Percentiles rank a stretch among this genome's conserved stretches.
phyloP scores from a whole-genome alignment of 345 rosid genomes.

The Rubroshorea leprosula region DNA sequence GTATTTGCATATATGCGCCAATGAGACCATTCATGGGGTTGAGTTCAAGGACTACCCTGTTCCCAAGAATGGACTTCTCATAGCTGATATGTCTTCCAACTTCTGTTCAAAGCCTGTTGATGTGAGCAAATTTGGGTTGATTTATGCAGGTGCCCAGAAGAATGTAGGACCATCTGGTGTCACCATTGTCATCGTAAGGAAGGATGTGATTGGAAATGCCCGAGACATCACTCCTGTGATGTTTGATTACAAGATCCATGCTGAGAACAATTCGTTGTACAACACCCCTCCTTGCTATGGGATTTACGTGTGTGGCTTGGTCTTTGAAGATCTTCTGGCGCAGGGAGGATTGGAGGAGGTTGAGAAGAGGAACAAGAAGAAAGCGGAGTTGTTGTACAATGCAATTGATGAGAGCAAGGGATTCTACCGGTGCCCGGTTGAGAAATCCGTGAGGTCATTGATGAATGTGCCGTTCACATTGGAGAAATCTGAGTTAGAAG shows the following conservation, averaged over 20 bases:
- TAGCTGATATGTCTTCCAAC: conserved; percentile 94
- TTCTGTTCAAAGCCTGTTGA: conserved; percentile 95
- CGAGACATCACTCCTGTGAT: conserved; percentile 67
- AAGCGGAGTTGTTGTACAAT: conserved; percentile 63
- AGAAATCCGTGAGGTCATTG: conserved; percentile 84
- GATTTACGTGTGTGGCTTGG: conserved; percentile 88
- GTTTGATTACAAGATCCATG: conserved; percentile 88
- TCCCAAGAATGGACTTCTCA: conserved; percentile 45
- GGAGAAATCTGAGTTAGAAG: conserved; percentile 77
- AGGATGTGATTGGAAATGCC: conserved; percentile 74
- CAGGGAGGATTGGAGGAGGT: conserved; percentile 81
- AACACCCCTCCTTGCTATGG: conserved; percentile 92
- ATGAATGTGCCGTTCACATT: conserved; percentile 97
- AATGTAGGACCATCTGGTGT: conserved; percentile 97
- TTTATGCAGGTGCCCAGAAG: conserved; percentile 95
- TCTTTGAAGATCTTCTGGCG: conserved; percentile 73
- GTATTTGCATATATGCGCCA: conserved; percentile 81
- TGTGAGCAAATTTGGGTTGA: conserved; percentile 67
- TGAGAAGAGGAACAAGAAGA: conserved; percentile 82
- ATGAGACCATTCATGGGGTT: conserved; percentile 95
- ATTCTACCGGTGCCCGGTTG: conserved; percentile 73
- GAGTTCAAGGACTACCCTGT: conserved; percentile 79
- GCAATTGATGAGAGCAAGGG: conserved; percentile 81
- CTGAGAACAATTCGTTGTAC: conserved; percentile 73
- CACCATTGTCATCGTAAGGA: conserved; percentile 73